Base-by-base conservation (phyloP, 129 eudicot genomes). In the Logfia minima region DNA sequence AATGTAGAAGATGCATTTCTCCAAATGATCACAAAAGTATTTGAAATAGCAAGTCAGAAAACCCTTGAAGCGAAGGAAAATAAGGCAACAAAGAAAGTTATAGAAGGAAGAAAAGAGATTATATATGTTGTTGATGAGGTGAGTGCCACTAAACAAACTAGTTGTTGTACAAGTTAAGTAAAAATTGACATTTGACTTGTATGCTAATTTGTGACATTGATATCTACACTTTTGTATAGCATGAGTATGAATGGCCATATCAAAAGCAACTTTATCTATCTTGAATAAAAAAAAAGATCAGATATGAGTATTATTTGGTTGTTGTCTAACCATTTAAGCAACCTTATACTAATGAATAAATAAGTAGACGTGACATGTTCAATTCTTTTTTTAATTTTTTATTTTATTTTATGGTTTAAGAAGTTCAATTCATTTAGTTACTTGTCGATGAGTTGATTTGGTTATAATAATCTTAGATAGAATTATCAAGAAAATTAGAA, bases 1-100 rank as follows among this genome's bases (percentile, higher is more conserved):
- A 88, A 91, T 71, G 92, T 91, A 17, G 97, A 91, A 72, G 97
- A 91, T 35, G 97, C 92, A 48, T 91, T 91, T 85, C 77, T 86
- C 0, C 76, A 91, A 58, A 91, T 91, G 97, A 87, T 91, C 75
- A 85, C 82, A 10, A 91, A 78, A 72, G 85, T 91, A 3, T 84
- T 83, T 60, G 88, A 87, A 7, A 76, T 91, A 70, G 79, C 81
- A 48, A 87, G 87, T 81, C 85, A 88, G 35, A 91, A 87, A 66
- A 83, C 79, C 77, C 70, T 91, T 45, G 88, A 88, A 69, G 83
- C 79, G 0, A 88, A 85, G 75, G 37, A 35, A 70, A 85, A 77
- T 59, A 84, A 83, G 11, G 55, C 53, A 2, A 68, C 72, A 53
- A 74, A 51, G 28, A 61, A 75, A 37, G 63, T 76, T 32, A 71